Percentiles rank a stretch among this genome's conserved stretches.
Conservation (phyloP, 2,329 filamentous ascomycete genomes). For the Didymella keratinophila region DNA sequence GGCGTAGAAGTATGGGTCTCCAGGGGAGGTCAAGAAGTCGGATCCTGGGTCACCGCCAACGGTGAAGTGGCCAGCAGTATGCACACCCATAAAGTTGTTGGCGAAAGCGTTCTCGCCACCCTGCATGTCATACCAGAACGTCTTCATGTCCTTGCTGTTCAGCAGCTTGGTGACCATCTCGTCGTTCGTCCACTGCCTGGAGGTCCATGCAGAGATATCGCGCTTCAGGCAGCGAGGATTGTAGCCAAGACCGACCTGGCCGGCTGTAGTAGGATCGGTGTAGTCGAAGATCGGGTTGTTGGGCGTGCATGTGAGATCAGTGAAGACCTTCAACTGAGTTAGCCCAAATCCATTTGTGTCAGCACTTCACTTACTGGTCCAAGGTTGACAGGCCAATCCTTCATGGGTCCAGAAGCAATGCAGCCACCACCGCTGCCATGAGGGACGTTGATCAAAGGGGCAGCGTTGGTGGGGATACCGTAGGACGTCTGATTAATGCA, state of each 20-base stretch:
- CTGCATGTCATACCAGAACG: constrained; percentile 53
- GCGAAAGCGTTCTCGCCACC: constrained; percentile 40
- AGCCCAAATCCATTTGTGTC: background rate
- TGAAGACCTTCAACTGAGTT: constrained; percentile 22
- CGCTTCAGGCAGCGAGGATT: constrained; percentile 50
- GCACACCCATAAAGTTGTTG: constrained; percentile 48
- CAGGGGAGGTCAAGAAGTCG: constrained; percentile 55
- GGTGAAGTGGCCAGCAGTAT: constrained; percentile 57
- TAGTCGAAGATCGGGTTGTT: constrained; percentile 40
- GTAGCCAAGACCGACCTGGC: constrained; percentile 31
- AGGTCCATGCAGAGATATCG: constrained; percentile 43
- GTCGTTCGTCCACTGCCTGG: constrained; percentile 41
- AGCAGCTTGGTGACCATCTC: constrained; percentile 36
- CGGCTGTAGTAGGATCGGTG: constrained; percentile 29
- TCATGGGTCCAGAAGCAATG: constrained; percentile 60
- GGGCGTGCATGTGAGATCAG: constrained; percentile 42
- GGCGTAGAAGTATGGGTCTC: constrained; percentile 25
- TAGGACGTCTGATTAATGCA: background rate
- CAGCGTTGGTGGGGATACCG: constrained; percentile 30
- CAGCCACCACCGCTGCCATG: constrained; percentile 64
- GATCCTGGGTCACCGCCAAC: constrained; percentile 55
- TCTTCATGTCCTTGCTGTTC: constrained; percentile 42
- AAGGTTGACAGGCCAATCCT: constrained; percentile 53
- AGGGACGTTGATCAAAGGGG: constrained; percentile 49
- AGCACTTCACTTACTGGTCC: constrained; percentile 54